Evolutionary conservation across 805 yeast genomes (phyloP), one percentile per base, ranked within the genome.

Genomic region (Candida insectalens): DNA sequence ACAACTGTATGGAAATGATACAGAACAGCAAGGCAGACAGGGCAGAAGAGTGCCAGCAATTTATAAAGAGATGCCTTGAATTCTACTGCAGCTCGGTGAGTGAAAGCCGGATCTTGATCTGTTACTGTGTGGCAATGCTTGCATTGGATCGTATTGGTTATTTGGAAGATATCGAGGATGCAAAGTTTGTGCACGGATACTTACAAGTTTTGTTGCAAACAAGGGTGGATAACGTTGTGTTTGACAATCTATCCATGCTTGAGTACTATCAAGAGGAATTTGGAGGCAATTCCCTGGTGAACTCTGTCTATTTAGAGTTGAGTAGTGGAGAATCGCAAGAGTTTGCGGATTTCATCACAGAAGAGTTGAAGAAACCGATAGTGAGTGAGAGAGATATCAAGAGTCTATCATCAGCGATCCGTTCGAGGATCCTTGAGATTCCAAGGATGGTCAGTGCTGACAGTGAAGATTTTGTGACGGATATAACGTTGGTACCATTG

Each of bases 341-440:
- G n/a, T 30, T 41, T 34, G 41, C 36, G 16, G 34, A 27, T 16
- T 45, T 29, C 18, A 36, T 51, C 12, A 27, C 37, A 29, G 35
- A 42, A 6, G 50, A 50, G 18, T 41, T 44, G 27, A 29, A 35
- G 6, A 41, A 36, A 7, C 35, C 40, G 3, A 14, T 38, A 18
- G 25, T 48, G 19, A 27, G 20, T 16, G 30, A 34, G 14, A 27
- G 25, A 8, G 49, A 46, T 19, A 29, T 47, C 9, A 29, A 34
- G 4, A 57, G 47, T 25, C 19, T 53, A 4, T 33, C 42, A 4
- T 39, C 69, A 17, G 75, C 80, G 0, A 63, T 79, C 1, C 55
- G 65, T 23, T 76, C 84, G 0, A 59, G 89, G 36, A 67, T 71
- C 1, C 57, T 79, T 31, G 87, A 79, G 47, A 77, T 80, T 3